phyloP scores from a whole-genome alignment of 192 early-diverging fungal genomes.

The Neocallimastix lanati region DNA sequence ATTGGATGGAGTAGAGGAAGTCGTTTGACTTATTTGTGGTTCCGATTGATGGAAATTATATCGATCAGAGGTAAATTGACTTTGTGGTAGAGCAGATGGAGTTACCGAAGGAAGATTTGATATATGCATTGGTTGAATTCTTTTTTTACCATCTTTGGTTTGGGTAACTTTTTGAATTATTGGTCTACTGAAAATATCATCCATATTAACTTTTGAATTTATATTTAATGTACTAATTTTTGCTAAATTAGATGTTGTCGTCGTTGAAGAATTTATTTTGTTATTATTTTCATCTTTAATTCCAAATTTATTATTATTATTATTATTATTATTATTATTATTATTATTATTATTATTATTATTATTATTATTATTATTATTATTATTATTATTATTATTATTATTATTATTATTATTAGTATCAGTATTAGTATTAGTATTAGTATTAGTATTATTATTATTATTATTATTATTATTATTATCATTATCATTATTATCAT shows the following conservation, averaged over 20 bases:
- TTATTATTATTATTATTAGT: neutral
- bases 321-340: neutral
- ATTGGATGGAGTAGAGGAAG: neutral
- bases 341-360: neutral
- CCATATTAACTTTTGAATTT: neutral
- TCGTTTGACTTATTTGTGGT: neutral
- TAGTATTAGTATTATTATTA: too few species aligned
- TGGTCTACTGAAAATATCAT: slow-evolving; percentile 15
- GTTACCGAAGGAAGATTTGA: slow-evolving; percentile 4
- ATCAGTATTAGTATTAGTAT: neutral
- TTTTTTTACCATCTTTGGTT: slow-evolving; percentile 63
- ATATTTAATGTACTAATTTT: neutral
- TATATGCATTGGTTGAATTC: slow-evolving; percentile 57
- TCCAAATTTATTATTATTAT: neutral
- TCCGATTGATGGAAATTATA: neutral
- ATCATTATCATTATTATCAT: too few species aligned
- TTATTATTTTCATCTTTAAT: neutral
- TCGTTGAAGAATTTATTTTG: neutral
- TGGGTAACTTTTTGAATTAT: slow-evolving; percentile 23
- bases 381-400: neutral
- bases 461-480: too few species aligned
- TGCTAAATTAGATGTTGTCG: neutral
- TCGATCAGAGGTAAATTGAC: neutral
- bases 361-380: neutral
- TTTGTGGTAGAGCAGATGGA: neutral